Base-by-base conservation (phyloP, 768 basidiomycete genomes). In the Coprinopsis sp. region DNA sequence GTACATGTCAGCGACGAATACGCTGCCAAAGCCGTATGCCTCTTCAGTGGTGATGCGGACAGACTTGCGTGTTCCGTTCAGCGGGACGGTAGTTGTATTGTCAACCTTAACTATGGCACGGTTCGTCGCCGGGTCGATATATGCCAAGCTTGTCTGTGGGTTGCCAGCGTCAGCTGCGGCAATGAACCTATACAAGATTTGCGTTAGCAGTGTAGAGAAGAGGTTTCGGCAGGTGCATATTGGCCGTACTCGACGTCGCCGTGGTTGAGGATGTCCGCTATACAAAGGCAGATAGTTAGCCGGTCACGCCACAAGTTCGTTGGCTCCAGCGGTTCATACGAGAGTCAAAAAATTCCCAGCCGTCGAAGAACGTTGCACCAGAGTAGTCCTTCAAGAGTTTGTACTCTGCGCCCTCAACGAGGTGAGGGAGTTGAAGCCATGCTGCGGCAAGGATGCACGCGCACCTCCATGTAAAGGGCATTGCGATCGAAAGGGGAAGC, bases 81-180 rank as follows among this genome's bases (percentile, higher is more conserved):
- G 73, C 3, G 58, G 63, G n/a, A 84, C 73, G 2, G 54, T 65
- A 1, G 79, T 71, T 28, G 73, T 76, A 57, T 87, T 85, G 63
- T 87, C 86, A 10, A 87, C 84, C 55, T 74, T 78, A 56, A 88
- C 80, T 56, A 88, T 77, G 2, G 84, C 86, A 44, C 81, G 81
- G 14, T 78, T 81, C 1, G 83, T 81, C 18, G 65, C 50, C 11
- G 69, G 22, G 51, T 87, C 81, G 42, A 84, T 71, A 54, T 73
- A 84, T 2, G 81, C 73, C 24, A 85, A 75, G 8, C 22, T 39
- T 19, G 37, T 21, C 34, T 73, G 60, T 23, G 70, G 58, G 8
- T 71, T 62, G 16, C 62, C 56, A 5, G 33, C 44, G 13, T 38
- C 29, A 19, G 22, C 12, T 6, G 43, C 64, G 2, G 75, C 72